A percentile compares a stretch with the other conserved stretches of the same genome.
These are phyloP conservation scores for Psilocybe cubensis DNA, from an alignment of 768 basidiomycete species.

Conservation along the genomic window DNA sequence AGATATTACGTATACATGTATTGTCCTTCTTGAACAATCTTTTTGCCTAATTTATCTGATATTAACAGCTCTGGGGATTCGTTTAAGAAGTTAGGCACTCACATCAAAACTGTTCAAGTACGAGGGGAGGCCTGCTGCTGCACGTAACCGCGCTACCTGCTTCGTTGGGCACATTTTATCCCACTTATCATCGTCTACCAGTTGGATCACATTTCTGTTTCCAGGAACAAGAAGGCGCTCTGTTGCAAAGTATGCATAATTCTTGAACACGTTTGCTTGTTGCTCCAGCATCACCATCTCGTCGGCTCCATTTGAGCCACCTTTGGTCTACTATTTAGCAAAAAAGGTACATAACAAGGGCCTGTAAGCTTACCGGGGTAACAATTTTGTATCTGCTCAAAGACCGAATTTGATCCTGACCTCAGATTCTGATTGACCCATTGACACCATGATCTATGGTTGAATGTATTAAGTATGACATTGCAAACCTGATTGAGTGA, in stretches of 20 bases:
- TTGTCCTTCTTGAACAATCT: slow-evolving; percentile 4
- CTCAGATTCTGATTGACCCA: slow-evolving; percentile 10
- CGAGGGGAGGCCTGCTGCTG: slow-evolving; percentile 4
- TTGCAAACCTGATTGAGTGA: no score
- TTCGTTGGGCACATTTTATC: slow-evolving; percentile 8
- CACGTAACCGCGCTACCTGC: slow-evolving; percentile 7
- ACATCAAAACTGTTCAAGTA: slow-evolving; percentile 7
- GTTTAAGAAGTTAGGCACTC: not conserved
- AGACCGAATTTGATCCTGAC: slow-evolving; percentile 4
- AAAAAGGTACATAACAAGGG: not conserved
- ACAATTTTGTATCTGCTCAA: slow-evolving; percentile 9
- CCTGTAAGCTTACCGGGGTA: not conserved
- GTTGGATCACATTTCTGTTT: not conserved
- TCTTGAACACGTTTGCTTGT: slow-evolving; percentile 9
- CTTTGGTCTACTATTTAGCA: not conserved
- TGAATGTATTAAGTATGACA: no score
- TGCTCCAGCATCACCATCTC: slow-evolving; percentile 8
- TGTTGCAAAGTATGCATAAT: slow-evolving; percentile 2
- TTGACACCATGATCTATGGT: slow-evolving; percentile 3
- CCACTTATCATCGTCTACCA: slow-evolving; percentile 9
- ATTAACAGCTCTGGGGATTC: not conserved
- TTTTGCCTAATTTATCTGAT: not conserved
- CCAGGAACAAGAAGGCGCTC: slow-evolving; percentile 5
- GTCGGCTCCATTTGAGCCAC: slow-evolving; percentile 4
- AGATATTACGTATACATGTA: slow-evolving; percentile 6